phyloP scores from a whole-genome alignment of 2,329 filamentous ascomycete genomes.

The Verticillium nubilum region DNA sequence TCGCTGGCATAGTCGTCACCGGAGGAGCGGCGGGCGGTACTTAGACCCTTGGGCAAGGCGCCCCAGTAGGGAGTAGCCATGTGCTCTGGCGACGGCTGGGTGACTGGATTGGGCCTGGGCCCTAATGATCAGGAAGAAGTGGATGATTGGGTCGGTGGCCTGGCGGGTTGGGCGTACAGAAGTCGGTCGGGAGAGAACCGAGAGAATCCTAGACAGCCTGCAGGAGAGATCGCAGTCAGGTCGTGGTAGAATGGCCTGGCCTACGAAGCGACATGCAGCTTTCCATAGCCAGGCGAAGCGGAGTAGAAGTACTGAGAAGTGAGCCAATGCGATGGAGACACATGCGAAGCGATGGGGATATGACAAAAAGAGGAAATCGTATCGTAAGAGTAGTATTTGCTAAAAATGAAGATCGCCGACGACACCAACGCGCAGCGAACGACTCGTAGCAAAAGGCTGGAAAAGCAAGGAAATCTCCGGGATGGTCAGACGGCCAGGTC shows the following conservation, averaged over 20 bases:
- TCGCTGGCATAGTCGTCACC: slow-evolving; percentile 15
- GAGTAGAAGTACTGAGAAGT: background rate
- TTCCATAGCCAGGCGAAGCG: slow-evolving; percentile 10
- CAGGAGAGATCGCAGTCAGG: background rate
- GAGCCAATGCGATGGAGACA: slow-evolving; percentile 41
- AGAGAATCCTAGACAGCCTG: background rate
- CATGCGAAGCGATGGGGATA: slow-evolving; percentile 20
- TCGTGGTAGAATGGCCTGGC: slow-evolving; percentile 10
- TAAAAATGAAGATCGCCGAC: background rate
- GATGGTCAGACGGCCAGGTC: slow-evolving; percentile 4
- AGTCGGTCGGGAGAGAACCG: background rate
- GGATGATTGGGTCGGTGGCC: background rate
- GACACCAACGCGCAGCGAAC: slow-evolving; percentile 3
- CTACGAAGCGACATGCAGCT: slow-evolving; percentile 12
- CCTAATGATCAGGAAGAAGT: background rate
- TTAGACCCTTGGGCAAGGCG: slow-evolving; percentile 37
- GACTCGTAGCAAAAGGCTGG: slow-evolving; percentile 7
- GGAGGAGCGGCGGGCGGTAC: slow-evolving; percentile 28
- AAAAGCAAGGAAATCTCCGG: background rate
- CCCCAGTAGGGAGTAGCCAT: slow-evolving; percentile 55
- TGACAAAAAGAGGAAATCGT: background rate
- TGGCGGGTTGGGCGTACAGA: background rate
- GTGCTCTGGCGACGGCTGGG: slow-evolving; percentile 8
- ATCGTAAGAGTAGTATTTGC: background rate
- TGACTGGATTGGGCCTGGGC: background rate